A percentile compares a stretch with the other conserved stretches of the same genome.
Evolutionary conservation across 306 rosid species (phyloP).

Genomic region (Prosopis cineraria): DNA sequence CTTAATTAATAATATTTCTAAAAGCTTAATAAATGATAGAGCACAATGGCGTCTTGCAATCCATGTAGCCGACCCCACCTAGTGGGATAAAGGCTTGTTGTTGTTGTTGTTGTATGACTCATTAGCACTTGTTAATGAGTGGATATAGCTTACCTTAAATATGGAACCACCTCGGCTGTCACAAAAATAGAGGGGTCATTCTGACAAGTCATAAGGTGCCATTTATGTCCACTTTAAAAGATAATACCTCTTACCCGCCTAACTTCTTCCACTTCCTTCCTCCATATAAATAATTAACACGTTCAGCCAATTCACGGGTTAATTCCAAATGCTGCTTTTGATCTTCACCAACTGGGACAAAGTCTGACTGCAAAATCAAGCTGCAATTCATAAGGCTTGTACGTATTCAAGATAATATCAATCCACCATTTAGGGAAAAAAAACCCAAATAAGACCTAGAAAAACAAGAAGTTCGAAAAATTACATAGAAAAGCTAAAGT

Average conservation of each 20-base stretch:
- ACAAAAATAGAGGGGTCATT: conserved; percentile 47
- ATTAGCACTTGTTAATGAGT: conserved; percentile 27
- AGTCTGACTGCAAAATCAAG: conserved; percentile 79
- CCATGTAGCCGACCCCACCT: too few species aligned
- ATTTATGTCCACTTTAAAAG: conserved; percentile 28
- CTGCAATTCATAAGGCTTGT: conserved; percentile 48
- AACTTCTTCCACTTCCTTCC: conserved; percentile 98
- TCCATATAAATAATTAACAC: conserved; percentile 85
- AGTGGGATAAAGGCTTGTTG: too few species aligned
- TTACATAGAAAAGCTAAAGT: conserved; percentile 14
- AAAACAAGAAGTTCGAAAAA: not conserved
- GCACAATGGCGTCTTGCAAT: too few species aligned
- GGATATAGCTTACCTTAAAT: conserved; percentile 71
- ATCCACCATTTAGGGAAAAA: conserved; percentile 32
- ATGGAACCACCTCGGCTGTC: conserved; percentile 83
- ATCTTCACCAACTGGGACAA: conserved; percentile 98
- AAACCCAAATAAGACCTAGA: conserved; percentile 18
- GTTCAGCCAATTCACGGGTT: conserved; percentile 90
- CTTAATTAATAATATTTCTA: too few species aligned
- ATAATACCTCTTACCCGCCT: conserved; percentile 77
- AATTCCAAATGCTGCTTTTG: conserved; percentile 98
- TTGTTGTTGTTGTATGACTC: too few species aligned
- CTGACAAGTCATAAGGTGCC: conserved; percentile 4
- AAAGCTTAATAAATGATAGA: too few species aligned
- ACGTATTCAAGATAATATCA: conserved; percentile 32